These are phyloP conservation scores for Lachancea fermentati DNA, from an alignment of 805 yeast species.

Conservation along the genomic window DNA sequence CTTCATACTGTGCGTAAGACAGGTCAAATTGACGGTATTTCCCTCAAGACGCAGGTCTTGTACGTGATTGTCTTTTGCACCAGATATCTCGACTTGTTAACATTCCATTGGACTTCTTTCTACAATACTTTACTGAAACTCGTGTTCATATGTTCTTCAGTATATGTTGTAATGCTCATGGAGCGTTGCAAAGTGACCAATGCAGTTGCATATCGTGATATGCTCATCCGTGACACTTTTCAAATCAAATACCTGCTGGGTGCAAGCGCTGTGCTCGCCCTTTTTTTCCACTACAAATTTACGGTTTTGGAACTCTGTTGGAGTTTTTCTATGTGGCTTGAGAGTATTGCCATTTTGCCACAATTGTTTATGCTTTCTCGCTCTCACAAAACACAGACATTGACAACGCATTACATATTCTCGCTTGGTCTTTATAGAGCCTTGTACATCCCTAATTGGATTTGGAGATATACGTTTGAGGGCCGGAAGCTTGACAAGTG, in stretches of 20 bases:
- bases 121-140: constrained; percentile 81
- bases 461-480: constrained; percentile 71
- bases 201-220: constrained; percentile 47
- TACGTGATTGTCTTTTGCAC: constrained; percentile 69
- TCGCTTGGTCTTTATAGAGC: constrained; percentile 89
- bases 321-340: constrained; percentile 92
- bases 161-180: constrained; percentile 72
- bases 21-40: constrained; percentile 72
- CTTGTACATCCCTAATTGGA: constrained; percentile 90
- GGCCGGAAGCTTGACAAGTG: constrained; percentile 56
- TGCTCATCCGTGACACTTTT: constrained; percentile 67
- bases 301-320: constrained; percentile 61
- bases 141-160: constrained; percentile 69
- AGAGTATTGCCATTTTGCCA: constrained; percentile 86
- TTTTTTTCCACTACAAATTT: constrained; percentile 65
- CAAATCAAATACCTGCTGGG: constrained; percentile 63
- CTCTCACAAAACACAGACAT: constrained; percentile 79
- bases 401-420: constrained; percentile 89
- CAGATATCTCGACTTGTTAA: constrained; percentile 59
- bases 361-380: constrained; percentile 87
- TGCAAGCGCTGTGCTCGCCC: constrained; percentile 51
- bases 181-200: constrained; percentile 37
- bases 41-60: constrained; percentile 79
- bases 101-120: constrained; percentile 48
- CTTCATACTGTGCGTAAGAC: constrained; percentile 62